These are phyloP conservation scores for Selenicereus undatus DNA, from an alignment of 148 eudicot species.

Conservation along the genomic window DNA sequence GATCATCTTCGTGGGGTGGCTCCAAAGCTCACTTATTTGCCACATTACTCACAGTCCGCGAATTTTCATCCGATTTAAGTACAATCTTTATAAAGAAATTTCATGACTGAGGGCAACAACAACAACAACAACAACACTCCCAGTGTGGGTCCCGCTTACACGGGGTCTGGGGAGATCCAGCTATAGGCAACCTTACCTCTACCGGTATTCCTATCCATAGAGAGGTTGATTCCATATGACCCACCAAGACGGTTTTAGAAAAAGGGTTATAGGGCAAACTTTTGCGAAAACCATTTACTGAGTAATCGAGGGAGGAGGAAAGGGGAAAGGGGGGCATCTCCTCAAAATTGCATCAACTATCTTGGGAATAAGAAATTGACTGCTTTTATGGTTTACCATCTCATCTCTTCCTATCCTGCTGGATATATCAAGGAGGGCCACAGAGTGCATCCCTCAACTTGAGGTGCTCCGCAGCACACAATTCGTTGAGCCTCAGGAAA, in stretches of 20 bases:
- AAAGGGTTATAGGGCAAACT: too few relatives aligned
- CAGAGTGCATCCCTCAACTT: neutral
- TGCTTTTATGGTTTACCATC: neutral
- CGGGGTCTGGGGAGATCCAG: too few relatives aligned
- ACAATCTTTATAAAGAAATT: neutral
- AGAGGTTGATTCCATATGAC: too few relatives aligned
- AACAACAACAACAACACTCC: too few relatives aligned
- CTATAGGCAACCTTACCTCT: too few relatives aligned
- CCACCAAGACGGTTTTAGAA: too few relatives aligned
- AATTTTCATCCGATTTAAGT: neutral
- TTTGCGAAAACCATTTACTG: too few relatives aligned
- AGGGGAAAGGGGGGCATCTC: too few relatives aligned
- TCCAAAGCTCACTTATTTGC: neutral
- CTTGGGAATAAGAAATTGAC: neutral
- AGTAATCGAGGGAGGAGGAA: too few relatives aligned
- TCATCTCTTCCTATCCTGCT: neutral
- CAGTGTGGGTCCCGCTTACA: too few relatives aligned
- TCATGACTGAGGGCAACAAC: neutral
- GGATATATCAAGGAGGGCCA: neutral
- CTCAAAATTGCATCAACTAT: neutral
- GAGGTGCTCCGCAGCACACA: neutral
- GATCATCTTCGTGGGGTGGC: neutral
- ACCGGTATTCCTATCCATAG: too few relatives aligned
- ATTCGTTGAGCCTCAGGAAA: neutral
- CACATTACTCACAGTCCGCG: too few relatives aligned